phyloP scores from a whole-genome alignment of 352 stramenopile genomes.

The Phytophthora hibernalis region DNA sequence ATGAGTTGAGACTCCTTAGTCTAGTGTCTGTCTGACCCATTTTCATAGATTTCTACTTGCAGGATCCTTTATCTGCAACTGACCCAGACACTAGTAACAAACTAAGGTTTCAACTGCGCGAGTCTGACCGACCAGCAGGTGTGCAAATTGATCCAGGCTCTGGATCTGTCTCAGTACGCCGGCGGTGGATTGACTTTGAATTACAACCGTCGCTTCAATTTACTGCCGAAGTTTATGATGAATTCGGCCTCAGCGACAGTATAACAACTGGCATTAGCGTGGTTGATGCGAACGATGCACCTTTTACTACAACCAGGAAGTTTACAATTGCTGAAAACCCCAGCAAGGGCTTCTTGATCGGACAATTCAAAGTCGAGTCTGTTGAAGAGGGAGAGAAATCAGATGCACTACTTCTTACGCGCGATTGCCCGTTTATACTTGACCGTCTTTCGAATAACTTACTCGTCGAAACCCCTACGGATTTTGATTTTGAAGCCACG shows the following conservation, averaged over 20 bases:
- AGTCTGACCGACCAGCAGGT: constrained; percentile 31
- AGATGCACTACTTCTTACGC: constrained; percentile 3
- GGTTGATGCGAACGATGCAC: constrained; percentile 30
- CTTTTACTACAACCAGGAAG: neutral
- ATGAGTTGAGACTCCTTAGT: neutral
- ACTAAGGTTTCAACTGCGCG: constrained; percentile 23
- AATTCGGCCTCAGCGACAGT: constrained; percentile 21
- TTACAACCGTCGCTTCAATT: constrained; percentile 19
- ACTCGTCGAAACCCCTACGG: neutral
- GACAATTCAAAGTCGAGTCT: constrained; percentile 10
- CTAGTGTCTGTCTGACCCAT: neutral
- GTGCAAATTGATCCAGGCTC: constrained; percentile 34
- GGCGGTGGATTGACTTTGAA: constrained; percentile 46
- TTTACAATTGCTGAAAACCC: constrained; percentile 32
- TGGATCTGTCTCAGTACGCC: constrained; percentile 30
- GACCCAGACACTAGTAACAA: constrained; percentile 27
- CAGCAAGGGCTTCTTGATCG: constrained; percentile 4
- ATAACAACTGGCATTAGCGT: constrained; percentile 14
- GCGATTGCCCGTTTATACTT: constrained; percentile 24
- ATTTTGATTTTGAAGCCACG: constrained; percentile 35
- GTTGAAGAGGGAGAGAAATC: constrained; percentile 22
- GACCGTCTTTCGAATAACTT: constrained; percentile 13
- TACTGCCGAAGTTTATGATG: constrained; percentile 34
- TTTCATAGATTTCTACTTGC: constrained; percentile 26
- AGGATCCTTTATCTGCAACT: constrained; percentile 9